These are phyloP conservation scores for Colletotrichum salicis DNA, from an alignment of 2,329 filamentous ascomycete species.

Conservation along the genomic window DNA sequence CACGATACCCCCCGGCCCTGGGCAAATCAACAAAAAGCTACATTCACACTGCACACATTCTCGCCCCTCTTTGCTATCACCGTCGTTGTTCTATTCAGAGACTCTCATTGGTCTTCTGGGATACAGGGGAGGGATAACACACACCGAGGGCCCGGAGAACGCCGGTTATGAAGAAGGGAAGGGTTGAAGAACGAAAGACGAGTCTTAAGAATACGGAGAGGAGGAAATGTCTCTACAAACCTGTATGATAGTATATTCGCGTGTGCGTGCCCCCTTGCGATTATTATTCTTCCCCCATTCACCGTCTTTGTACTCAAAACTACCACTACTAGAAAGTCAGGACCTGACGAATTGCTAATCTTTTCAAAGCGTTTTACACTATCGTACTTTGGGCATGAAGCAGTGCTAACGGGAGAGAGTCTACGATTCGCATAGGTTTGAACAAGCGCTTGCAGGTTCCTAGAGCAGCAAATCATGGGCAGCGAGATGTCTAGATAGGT, in stretches of 20 bases:
- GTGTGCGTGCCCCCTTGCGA: background rate
- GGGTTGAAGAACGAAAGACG: background rate
- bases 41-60: slow-evolving; percentile 4
- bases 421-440: too few species aligned
- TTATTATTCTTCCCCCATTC: background rate
- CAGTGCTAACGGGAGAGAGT: background rate
- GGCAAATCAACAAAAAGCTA: slow-evolving; percentile 27
- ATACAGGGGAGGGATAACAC: background rate
- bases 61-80: too few species aligned
- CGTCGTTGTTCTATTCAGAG: background rate
- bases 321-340: slow-evolving; percentile 1
- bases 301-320: background rate
- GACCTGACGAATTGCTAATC: slow-evolving; percentile 16
- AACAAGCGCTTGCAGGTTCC: too few species aligned
- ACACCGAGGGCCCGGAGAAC: background rate
- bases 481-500: background rate
- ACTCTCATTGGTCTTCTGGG: background rate
- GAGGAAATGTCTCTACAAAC: background rate
- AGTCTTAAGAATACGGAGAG: background rate
- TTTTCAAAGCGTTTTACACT: background rate
- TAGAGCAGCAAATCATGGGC: too few species aligned
- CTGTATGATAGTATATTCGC: slow-evolving; percentile 16
- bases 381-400: too few species aligned
- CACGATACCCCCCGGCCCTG: slow-evolving; percentile 31
- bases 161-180: background rate